These are phyloP conservation scores for Diaporthe citriasiana DNA, from an alignment of 2,329 filamentous ascomycete species.

Conservation along the genomic window DNA sequence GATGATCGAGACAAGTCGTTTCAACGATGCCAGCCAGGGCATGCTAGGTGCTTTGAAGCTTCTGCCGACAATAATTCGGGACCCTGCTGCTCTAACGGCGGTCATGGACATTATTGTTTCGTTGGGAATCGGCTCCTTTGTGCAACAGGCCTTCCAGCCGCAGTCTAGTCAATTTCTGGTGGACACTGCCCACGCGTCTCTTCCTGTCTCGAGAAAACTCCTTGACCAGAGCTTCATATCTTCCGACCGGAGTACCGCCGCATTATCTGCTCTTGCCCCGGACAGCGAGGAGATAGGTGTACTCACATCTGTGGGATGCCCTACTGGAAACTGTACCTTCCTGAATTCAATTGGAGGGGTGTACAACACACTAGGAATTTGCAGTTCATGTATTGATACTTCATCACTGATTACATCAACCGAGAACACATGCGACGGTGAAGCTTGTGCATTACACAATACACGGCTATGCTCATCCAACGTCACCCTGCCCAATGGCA, in stretches of 20 bases:
- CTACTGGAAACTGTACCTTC: background rate
- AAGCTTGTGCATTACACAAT: no score
- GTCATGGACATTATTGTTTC: background rate
- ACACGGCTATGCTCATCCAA: no score
- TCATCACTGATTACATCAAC: background rate
- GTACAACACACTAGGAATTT: background rate
- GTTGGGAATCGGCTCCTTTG: background rate
- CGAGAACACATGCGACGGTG: no score
- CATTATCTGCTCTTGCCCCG: background rate
- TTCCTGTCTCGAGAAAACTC: slow-evolving; percentile 9
- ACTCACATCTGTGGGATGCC: background rate
- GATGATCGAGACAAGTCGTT: background rate
- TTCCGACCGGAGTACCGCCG: background rate
- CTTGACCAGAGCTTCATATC: no score
- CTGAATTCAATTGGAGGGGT: background rate
- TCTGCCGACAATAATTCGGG: background rate
- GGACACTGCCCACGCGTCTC: accelerated
- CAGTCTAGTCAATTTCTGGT: background rate
- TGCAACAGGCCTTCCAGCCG: background rate
- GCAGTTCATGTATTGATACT: background rate
- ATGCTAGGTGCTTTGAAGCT: background rate
- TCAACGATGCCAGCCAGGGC: background rate
- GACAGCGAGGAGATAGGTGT: background rate
- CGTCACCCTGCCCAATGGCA: background rate
- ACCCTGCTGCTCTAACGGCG: background rate